Conservation (phyloP, 306 rosid species). For the Cucurbita pepo region DNA sequence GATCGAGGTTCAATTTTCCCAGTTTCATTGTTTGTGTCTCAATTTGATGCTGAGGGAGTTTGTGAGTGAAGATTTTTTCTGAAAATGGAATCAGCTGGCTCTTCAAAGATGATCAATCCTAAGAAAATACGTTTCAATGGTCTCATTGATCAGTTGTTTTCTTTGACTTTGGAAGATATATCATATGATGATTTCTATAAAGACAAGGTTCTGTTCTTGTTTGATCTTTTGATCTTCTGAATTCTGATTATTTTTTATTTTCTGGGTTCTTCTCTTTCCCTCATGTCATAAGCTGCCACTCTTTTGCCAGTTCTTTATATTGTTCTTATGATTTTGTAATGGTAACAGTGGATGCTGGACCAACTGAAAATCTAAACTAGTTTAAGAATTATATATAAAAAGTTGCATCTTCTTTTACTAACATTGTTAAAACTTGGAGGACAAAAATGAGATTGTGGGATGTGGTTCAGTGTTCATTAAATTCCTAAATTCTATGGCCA, state of each 20-base stretch:
- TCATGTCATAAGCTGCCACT: not conserved
- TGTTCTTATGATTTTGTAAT: not conserved
- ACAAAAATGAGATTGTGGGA: not conserved
- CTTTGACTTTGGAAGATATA: conserved; percentile 38
- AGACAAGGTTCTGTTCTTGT: conserved; percentile 13
- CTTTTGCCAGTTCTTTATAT: not conserved
- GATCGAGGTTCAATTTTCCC: not conserved
- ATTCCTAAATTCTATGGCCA: not conserved
- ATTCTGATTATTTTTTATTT: not conserved
- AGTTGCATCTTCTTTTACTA: not conserved
- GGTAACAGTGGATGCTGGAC: not conserved
- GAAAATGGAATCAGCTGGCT: not conserved
- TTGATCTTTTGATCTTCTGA: not conserved
- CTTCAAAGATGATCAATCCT: not conserved
- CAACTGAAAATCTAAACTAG: not conserved
- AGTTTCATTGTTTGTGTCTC: not conserved
- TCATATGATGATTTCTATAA: conserved; percentile 19
- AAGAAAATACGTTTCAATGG: not conserved
- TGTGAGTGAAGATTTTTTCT: not conserved
- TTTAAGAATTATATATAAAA: not conserved
- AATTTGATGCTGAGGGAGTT: not conserved
- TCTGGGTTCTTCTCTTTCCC: not conserved
- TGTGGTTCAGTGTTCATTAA: not conserved
- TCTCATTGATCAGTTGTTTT: conserved; percentile 16
- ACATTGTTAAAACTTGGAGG: not conserved